A percentile compares a stretch with the other conserved stretches of the same genome.
phyloP scores from a whole-genome alignment of 2,329 filamentous ascomycete species.

The Albophoma yamanashiensis region DNA sequence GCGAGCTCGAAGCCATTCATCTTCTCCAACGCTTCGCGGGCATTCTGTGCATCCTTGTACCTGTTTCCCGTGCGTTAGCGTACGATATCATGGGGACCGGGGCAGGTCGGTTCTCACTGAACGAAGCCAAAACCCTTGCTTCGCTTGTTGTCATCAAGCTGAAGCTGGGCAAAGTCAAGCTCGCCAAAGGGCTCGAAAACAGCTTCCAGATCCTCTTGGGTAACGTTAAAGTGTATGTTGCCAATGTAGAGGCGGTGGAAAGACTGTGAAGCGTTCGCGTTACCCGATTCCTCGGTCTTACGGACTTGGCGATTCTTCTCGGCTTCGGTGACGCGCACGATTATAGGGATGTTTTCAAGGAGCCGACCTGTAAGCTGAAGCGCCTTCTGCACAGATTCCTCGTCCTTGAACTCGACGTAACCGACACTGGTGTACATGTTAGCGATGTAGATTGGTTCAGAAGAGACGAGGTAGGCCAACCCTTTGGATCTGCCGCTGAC shows the following conservation, averaged over 20 bases:
- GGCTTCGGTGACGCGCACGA: slow-evolving; percentile 95
- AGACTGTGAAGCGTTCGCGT: slow-evolving; percentile 77
- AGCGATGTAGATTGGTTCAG: slow-evolving; percentile 16
- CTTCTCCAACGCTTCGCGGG: slow-evolving; percentile 90
- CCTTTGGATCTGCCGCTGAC: slow-evolving; percentile 96
- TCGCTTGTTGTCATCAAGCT: slow-evolving; percentile 86
- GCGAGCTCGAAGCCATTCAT: slow-evolving; percentile 99
- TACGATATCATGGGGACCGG: neutral
- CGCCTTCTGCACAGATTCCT: slow-evolving; percentile 86
- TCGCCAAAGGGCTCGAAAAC: slow-evolving; percentile 97
- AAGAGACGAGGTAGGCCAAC: slow-evolving; percentile 38
- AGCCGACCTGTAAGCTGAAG: slow-evolving; percentile 98
- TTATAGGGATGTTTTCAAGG: slow-evolving; percentile 96
- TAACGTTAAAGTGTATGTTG: slow-evolving; percentile 99
- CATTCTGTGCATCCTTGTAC: slow-evolving; percentile 81
- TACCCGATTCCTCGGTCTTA: slow-evolving; percentile 59
- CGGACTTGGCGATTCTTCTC: slow-evolving; percentile 98
- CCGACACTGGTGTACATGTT: slow-evolving; percentile 60
- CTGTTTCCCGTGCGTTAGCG: slow-evolving; percentile 30
- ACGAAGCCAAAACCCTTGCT: slow-evolving; percentile 97
- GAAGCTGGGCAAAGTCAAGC: slow-evolving; percentile 92
- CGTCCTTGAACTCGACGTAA: slow-evolving; percentile 97
- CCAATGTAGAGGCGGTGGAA: slow-evolving; percentile 98
- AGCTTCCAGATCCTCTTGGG: slow-evolving; percentile 87
- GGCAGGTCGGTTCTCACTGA: slow-evolving; percentile 55